Percentiles rank a stretch among this genome's conserved stretches.
Conservation (phyloP, 345 rosid species). For the Populus tremula region DNA sequence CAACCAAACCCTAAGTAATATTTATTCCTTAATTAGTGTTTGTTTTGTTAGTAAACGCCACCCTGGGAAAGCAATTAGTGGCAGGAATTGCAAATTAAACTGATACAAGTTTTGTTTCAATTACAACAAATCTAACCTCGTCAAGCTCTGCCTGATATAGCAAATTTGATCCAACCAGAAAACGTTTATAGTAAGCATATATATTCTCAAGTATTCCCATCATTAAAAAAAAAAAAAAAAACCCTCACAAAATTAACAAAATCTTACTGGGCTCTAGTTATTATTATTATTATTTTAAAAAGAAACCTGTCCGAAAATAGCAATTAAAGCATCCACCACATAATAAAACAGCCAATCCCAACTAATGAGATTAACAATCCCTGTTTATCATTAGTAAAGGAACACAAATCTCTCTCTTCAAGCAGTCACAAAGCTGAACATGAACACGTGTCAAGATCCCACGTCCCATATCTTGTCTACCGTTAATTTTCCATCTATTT, state of each 20-base stretch:
- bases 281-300: too few relatives aligned
- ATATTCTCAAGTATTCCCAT: background rate
- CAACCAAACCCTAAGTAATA: too few relatives aligned
- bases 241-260: background rate
- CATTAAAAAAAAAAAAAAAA: background rate
- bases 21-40: background rate
- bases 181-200: background rate
- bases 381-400: slow-evolving; percentile 12
- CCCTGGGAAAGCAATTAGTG: background rate
- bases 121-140: background rate
- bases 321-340: background rate
- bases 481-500: slow-evolving; percentile 22
- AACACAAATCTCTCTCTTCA: slow-evolving; percentile 2
- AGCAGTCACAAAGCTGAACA: background rate
- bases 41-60: background rate
- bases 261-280: background rate
- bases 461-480: background rate
- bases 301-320: background rate
- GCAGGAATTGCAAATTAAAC: background rate
- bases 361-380: slow-evolving; percentile 17
- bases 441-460: slow-evolving; percentile 29
- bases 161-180: background rate
- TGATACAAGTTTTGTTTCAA: background rate
- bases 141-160: background rate
- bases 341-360: slow-evolving; percentile 10